phyloP scores from a whole-genome alignment of 2,329 filamentous ascomycete genomes.

The Pestalotiopsis sp. region DNA sequence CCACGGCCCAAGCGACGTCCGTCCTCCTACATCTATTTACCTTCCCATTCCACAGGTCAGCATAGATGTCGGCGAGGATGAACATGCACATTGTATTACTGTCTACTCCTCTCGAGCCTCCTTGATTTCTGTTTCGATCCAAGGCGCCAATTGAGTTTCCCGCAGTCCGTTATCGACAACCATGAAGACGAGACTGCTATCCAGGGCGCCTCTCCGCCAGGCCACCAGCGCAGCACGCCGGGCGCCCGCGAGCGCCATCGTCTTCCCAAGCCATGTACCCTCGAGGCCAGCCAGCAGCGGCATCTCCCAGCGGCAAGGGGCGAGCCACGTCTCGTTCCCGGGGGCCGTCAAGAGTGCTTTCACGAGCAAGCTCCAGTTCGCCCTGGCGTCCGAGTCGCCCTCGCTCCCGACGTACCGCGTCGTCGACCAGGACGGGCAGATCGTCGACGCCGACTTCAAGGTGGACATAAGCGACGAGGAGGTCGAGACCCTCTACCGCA shows the following conservation, averaged over 20 bases:
- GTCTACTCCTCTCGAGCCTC: background rate
- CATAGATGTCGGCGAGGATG: background rate
- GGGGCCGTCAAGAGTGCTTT: slow-evolving; percentile 96
- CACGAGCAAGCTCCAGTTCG: slow-evolving; percentile 77
- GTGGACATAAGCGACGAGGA: slow-evolving; percentile 70
- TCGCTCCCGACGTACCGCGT: slow-evolving; percentile 91
- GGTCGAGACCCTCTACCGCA: slow-evolving; percentile 62
- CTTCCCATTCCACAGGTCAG: slow-evolving; percentile 1
- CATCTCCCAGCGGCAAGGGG: slow-evolving; percentile 59
- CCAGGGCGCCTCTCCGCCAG: slow-evolving; percentile 23
- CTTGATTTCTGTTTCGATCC: background rate
- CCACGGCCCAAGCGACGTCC: background rate
- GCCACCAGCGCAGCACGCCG: slow-evolving; percentile 20
- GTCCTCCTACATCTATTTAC: background rate
- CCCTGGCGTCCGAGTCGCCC: slow-evolving; percentile 69
- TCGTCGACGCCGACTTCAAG: slow-evolving; percentile 74
- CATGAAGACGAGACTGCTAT: slow-evolving; percentile 27
- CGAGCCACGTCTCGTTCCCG: slow-evolving; percentile 72
- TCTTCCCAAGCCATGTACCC: slow-evolving; percentile 20
- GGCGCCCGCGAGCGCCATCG: slow-evolving; percentile 15
- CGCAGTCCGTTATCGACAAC: slow-evolving; percentile 2
- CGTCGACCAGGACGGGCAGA: slow-evolving; percentile 83
- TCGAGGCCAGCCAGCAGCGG: slow-evolving; percentile 44
- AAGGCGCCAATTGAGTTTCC: background rate
- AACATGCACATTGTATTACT: background rate